phyloP scores from a whole-genome alignment of 306 rosid genomes.

The Casuarina glauca region DNA sequence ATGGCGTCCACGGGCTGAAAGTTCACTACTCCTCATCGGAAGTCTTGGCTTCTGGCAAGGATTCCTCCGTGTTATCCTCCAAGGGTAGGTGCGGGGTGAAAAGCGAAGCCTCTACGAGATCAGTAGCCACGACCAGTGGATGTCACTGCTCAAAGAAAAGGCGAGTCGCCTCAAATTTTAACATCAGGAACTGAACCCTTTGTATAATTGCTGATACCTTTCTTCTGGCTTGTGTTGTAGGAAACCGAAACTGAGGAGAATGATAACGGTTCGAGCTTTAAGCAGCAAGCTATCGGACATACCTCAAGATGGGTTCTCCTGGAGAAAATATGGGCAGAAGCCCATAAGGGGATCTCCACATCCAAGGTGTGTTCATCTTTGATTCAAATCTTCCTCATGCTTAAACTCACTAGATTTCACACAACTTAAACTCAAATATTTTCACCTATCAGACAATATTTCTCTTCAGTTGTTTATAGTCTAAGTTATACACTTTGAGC shows the following conservation, averaged over 20 bases:
- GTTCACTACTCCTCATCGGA: too few species aligned
- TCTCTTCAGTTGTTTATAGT: neutral
- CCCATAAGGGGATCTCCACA: conserved; percentile 31
- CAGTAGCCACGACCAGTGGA: conserved; percentile 21
- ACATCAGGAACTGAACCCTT: neutral
- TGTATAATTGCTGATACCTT: neutral
- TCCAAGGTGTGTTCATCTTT: conserved; percentile 24
- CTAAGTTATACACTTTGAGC: neutral
- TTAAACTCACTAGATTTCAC: too few species aligned
- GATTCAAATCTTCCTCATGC: neutral
- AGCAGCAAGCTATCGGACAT: conserved; percentile 26
- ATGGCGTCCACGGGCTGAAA: neutral
- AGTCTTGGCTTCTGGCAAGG: conserved; percentile 6
- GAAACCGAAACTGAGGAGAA: conserved; percentile 22
- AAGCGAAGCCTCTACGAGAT: neutral
- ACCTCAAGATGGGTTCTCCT: conserved; percentile 29
- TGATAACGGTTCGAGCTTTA: conserved; percentile 22
- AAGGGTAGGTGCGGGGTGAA: conserved; percentile 8
- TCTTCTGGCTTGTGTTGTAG: neutral
- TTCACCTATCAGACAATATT: neutral
- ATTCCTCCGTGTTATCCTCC: conserved; percentile 18
- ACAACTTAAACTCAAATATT: too few species aligned
- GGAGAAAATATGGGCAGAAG: conserved; percentile 35
- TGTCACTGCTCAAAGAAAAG: conserved; percentile 33
- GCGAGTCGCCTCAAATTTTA: neutral